Evolutionary conservation across 2,329 filamentous ascomycete species (phyloP), one percentile per base, ranked within the genome.

Genomic region (Beauveria rudraprayagi): DNA sequence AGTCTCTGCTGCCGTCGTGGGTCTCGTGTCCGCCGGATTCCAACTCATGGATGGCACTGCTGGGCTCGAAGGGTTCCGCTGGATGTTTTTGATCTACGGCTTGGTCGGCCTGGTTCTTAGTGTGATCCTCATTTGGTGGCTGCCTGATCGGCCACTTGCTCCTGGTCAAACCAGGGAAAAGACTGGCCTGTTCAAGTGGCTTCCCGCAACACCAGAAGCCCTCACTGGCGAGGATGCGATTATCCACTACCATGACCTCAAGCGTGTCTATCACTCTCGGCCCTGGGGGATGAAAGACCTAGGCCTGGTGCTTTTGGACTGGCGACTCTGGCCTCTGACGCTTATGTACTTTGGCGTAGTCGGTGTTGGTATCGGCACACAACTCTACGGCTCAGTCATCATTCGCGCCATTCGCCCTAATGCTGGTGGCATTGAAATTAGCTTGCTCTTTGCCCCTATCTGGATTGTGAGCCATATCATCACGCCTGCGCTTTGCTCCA

Each of bases 291-390:
- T 90, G 63, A 83, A 77, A 59, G 91, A 96, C 66, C 78, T 96
- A 1, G 77, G 78, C 26, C 76, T 78, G 26, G 89, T 95, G 1
- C 76, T 96, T 34, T 79, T 89, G 41, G 92, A 96, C 73, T 96
- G 91, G 92, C 84, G 91, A 3, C 79, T 96, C 19, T 96, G 91
- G 89, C 92, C 92, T 1, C 75, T 96, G 66, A 81, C 88, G 1
- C 70, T 96, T 58, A 96, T 96, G 92, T 96, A 96, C 75, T 96
- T 96, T 75, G 92, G 92, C 22, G 92, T 96, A 3, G 92, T 96
- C 1, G 92, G 92, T 24, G 92, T 96, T 3, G 92, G 92, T 9
- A 96, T 96, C 64, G 92, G 91, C 50, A 92, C 91, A 0, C 91
- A 96, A 75, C 84, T 90, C 52, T 96, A 96, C 70, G 90, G 89